These are phyloP conservation scores for Micractinium sp. DNA, from an alignment of 139 green algal species.

Conservation along the genomic window DNA sequence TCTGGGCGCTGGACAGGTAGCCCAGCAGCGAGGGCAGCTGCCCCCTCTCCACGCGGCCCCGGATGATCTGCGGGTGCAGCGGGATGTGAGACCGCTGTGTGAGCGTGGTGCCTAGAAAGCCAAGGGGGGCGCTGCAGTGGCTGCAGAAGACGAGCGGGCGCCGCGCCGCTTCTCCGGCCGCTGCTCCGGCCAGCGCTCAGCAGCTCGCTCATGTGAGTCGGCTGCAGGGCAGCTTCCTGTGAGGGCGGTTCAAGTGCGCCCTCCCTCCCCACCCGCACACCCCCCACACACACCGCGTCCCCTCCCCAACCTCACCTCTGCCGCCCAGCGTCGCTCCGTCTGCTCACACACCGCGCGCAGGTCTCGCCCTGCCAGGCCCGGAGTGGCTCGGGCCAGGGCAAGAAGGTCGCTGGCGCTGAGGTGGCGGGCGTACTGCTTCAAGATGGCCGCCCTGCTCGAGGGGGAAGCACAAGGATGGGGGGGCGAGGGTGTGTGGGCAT, in stretches of 20 bases:
- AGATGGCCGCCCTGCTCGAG: constrained; percentile 66
- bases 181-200: neutral
- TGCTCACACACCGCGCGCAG: constrained; percentile 84
- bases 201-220: neutral
- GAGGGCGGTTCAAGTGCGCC: too few species aligned
- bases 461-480: neutral
- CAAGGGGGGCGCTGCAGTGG: neutral
- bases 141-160: neutral
- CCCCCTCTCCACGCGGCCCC: constrained; percentile 47
- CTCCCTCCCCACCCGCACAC: too few species aligned
- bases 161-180: too few species aligned
- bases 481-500: too few species aligned
- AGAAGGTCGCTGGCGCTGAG: constrained; percentile 53
- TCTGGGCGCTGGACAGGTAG: constrained; percentile 53
- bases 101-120: neutral
- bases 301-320: constrained; percentile 56
- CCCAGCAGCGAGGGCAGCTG: constrained; percentile 58
- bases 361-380: constrained; percentile 82
- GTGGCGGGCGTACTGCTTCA: constrained; percentile 83
- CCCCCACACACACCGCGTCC: too few species aligned
- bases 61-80: constrained; percentile 61
- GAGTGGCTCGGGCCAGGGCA: constrained; percentile 59
- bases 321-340: constrained; percentile 86
- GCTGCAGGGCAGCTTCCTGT: too few species aligned
- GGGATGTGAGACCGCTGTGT: neutral